These are phyloP conservation scores for Phialophora macrospora DNA, from an alignment of 2,329 filamentous ascomycete species.

Conservation along the genomic window DNA sequence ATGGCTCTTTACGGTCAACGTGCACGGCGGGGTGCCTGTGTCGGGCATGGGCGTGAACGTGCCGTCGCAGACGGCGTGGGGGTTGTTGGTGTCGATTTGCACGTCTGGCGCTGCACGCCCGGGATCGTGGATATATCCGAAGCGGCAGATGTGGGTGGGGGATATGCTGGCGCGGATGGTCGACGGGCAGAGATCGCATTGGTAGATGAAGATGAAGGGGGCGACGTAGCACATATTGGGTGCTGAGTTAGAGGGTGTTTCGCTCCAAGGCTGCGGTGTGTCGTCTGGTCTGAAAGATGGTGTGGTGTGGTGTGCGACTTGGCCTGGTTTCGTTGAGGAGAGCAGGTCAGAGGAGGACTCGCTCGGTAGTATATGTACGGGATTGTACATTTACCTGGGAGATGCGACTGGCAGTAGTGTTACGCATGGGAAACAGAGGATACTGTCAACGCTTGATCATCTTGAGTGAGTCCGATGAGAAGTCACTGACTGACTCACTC, in stretches of 20 bases:
- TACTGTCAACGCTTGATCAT: background rate
- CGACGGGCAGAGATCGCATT: slow-evolving; percentile 5
- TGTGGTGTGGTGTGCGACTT: too few species aligned
- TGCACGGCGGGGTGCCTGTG: background rate
- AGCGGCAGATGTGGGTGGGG: slow-evolving; percentile 1
- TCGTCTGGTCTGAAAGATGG: background rate
- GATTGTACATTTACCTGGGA: background rate
- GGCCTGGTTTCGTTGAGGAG: background rate
- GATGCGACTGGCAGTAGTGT: background rate
- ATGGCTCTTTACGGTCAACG: slow-evolving; percentile 1
- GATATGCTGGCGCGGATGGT: slow-evolving; percentile 1
- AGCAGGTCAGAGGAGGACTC: background rate
- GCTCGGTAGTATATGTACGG: background rate
- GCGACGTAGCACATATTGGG: background rate
- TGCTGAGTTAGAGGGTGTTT: background rate
- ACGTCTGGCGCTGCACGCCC: background rate
- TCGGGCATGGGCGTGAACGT: slow-evolving; percentile 1
- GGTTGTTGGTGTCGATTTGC: background rate
- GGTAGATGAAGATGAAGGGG: slow-evolving; percentile 3
- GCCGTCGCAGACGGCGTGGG: background rate
- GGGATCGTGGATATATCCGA: background rate
- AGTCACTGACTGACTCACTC: background rate
- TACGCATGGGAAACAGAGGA: background rate
- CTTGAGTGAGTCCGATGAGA: background rate
- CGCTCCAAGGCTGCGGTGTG: background rate